Conservation (phyloP, 768 basidiomycete species). For the Macrolepiota dolichaula region DNA sequence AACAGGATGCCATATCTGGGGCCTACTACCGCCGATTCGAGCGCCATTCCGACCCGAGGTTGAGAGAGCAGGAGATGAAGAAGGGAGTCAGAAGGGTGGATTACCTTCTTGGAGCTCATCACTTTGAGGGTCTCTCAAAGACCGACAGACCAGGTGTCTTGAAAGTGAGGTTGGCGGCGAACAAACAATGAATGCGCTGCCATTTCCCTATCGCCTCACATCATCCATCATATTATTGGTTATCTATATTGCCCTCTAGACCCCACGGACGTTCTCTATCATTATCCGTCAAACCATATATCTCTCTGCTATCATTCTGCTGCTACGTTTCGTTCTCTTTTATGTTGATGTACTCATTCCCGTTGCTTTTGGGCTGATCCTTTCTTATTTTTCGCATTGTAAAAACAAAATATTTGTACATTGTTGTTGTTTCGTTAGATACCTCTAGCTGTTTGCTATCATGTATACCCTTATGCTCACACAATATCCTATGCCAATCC, state of each 20-base stretch:
- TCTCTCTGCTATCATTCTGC: neutral
- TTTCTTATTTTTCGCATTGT: neutral
- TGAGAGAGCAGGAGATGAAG: neutral
- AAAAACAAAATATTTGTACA: neutral
- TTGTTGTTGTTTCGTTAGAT: neutral
- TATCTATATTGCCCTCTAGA: neutral
- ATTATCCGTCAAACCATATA: neutral
- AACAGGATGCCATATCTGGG: neutral
- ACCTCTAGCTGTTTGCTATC: neutral
- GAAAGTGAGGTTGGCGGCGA: neutral
- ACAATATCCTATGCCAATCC: neutral
- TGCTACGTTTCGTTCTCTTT: neutral
- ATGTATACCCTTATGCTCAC: neutral
- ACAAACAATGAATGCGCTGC: neutral
- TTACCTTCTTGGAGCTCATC: conserved; percentile 1
- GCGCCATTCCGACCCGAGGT: neutral
- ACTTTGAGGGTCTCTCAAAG: neutral
- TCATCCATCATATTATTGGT: neutral
- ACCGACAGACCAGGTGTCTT: neutral
- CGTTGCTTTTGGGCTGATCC: neutral
- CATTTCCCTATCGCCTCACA: neutral
- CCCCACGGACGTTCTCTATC: conserved; percentile 7
- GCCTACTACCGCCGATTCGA: neutral
- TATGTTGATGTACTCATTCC: neutral
- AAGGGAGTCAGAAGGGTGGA: conserved; percentile 1